Percentiles rank a stretch among this genome's conserved stretches.
Evolutionary conservation across 2,329 filamentous ascomycete species (phyloP).

Genomic region (Dactylellina drechsleri): DNA sequence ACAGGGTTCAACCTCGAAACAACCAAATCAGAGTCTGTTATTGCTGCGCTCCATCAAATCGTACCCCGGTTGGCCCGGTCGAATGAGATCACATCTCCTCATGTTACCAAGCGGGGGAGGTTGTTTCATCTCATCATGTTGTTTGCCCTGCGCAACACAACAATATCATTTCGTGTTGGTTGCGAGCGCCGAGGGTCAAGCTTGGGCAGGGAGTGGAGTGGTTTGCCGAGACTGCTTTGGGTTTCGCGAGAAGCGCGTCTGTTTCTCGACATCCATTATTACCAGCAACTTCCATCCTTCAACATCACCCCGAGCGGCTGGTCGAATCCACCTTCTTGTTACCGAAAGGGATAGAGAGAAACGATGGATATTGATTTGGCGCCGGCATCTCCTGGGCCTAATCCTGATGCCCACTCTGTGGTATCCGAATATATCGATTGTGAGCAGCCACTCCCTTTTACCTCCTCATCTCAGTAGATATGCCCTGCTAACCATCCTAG

Average conservation of each 20-base stretch:
- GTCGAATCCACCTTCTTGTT: neutral
- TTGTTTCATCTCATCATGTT: no score
- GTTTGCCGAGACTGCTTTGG: neutral
- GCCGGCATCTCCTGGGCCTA: constrained; percentile 5
- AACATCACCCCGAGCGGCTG: neutral
- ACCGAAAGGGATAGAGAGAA: no score
- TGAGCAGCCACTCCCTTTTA: constrained; percentile 7
- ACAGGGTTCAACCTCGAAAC: no score
- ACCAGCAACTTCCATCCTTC: neutral
- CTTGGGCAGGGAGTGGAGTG: no score
- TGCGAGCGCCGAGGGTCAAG: no score
- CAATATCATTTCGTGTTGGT: no score
- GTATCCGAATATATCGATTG: constrained; percentile 52
- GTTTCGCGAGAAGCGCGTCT: neutral
- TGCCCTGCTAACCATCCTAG: neutral
- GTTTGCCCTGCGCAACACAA: no score
- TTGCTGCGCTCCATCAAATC: no score
- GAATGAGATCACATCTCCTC: no score
- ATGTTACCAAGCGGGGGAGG: no score
- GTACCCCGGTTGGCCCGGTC: no score
- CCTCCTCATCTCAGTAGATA: neutral
- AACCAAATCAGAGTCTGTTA: no score
- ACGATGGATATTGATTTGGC: constrained; percentile 28
- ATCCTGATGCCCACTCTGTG: constrained; percentile 42
- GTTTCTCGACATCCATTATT: neutral